phyloP scores from a whole-genome alignment of 1,284 basidiomycete species.

The Agaricales sp. region DNA sequence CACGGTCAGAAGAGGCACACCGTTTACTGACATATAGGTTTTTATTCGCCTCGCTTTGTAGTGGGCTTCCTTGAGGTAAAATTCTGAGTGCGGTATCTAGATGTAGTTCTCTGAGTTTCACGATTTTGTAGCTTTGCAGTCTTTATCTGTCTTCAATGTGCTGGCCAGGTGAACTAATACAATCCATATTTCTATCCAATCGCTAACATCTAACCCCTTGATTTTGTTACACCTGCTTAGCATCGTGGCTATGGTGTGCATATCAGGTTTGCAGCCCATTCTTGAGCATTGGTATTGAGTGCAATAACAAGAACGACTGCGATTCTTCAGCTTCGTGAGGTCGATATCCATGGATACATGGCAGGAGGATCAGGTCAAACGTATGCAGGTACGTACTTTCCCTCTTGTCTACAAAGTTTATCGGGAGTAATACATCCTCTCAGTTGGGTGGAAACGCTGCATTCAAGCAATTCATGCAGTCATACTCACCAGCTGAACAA shows the following conservation, averaged over 20 bases:
- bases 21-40: not conserved
- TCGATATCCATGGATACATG: conserved; percentile 95
- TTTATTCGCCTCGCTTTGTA: not conserved
- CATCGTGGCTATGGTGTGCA: conserved; percentile 88
- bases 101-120: too few relatives aligned
- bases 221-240: conserved; percentile 16
- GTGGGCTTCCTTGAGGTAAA: conserved; percentile 77
- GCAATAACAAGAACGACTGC: not conserved
- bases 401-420: conserved; percentile 9
- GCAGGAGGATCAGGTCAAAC: conserved; percentile 81
- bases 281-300: not conserved
- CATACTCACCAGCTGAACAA: conserved; percentile 58
- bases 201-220: not conserved
- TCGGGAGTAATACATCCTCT: conserved; percentile 9
- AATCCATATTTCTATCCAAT: not conserved
- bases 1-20: too few relatives aligned
- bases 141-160: conserved; percentile 88
- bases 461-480: conserved; percentile 70
- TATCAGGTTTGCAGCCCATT: conserved; percentile 43
- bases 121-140: conserved; percentile 66
- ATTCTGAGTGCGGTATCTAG: too few relatives aligned
- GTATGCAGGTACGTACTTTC: conserved; percentile 87
- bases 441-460: conserved; percentile 80
- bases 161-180: conserved; percentile 34
- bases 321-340: conserved; percentile 65